These are phyloP conservation scores for Backusella morwellensis DNA, from an alignment of 192 early-diverging fungal genomes.

Conservation along the genomic window DNA sequence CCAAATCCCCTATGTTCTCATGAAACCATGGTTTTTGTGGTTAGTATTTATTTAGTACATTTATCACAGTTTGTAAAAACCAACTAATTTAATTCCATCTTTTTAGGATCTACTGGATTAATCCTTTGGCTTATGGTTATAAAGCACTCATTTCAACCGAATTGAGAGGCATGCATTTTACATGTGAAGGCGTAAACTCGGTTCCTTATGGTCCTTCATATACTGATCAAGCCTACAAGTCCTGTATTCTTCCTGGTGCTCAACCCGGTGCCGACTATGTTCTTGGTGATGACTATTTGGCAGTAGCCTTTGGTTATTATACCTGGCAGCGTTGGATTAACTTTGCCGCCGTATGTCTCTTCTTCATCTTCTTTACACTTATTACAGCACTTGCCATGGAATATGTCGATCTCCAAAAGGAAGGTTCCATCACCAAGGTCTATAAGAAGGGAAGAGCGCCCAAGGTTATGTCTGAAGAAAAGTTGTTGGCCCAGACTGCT, in stretches of 20 bases:
- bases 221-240: slow-evolving; percentile 42
- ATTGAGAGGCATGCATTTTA: slow-evolving; percentile 39
- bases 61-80: no score
- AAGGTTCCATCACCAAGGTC: slow-evolving; percentile 50
- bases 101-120: slow-evolving; percentile 59
- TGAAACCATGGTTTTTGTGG: slow-evolving; percentile 57
- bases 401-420: slow-evolving; percentile 59
- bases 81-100: no score
- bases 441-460: slow-evolving; percentile 41
- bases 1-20: slow-evolving; percentile 52
- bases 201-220: slow-evolving; percentile 53
- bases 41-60: no score
- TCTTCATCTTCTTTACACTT: slow-evolving; percentile 40
- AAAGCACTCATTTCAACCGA: slow-evolving; percentile 72
- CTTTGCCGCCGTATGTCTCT: slow-evolving; percentile 40
- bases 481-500: not conserved
- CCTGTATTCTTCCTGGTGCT: slow-evolving; percentile 59
- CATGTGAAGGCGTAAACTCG: slow-evolving; percentile 20
- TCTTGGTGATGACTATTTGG: slow-evolving; percentile 52
- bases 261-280: slow-evolving; percentile 46
- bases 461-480: slow-evolving; percentile 2
- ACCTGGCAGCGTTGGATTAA: slow-evolving; percentile 50
- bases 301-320: slow-evolving; percentile 46
- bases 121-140: slow-evolving; percentile 69
- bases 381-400: slow-evolving; percentile 55